phyloP scores from a whole-genome alignment of 2,329 filamentous ascomycete species.

The Mycosphaerella sp. region DNA sequence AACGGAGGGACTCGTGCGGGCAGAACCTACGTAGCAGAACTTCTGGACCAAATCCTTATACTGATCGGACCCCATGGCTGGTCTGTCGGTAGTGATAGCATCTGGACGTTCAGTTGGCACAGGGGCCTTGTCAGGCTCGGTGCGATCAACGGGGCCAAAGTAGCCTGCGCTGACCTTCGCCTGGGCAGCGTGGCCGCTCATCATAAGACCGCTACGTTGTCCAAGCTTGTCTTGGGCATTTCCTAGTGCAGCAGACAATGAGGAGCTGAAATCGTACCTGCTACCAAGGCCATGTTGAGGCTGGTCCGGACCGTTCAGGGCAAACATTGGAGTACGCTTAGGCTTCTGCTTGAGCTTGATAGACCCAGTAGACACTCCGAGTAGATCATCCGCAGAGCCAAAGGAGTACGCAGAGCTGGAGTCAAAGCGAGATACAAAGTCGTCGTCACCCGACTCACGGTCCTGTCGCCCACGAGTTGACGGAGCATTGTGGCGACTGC shows the following conservation, averaged over 20 bases:
- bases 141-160: conserved; percentile 36
- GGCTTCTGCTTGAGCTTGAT: conserved; percentile 66
- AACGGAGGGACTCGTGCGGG: conserved; percentile 30
- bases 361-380: conserved; percentile 54
- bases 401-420: conserved; percentile 40
- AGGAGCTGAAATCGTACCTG: conserved; percentile 94
- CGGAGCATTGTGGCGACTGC: conserved; percentile 43
- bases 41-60: conserved; percentile 98
- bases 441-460: conserved; percentile 55
- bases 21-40: conserved; percentile 97
- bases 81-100: conserved; percentile 55
- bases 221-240: conserved; percentile 60
- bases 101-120: conserved; percentile 40
- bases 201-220: conserved; percentile 48
- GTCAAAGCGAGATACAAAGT: conserved; percentile 57
- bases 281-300: conserved; percentile 66
- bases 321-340: conserved; percentile 54
- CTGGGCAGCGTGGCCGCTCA: conserved; percentile 27
- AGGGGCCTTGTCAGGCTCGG: conserved; percentile 28
- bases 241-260: conserved; percentile 73
- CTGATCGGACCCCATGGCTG: conserved; percentile 73
- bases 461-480: conserved; percentile 46
- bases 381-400: conserved; percentile 36
- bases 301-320: conserved; percentile 40
- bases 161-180: conserved; percentile 37